Base-by-base conservation (phyloP, 257 asterid species). In the Solanum ahanhuiri region DNA sequence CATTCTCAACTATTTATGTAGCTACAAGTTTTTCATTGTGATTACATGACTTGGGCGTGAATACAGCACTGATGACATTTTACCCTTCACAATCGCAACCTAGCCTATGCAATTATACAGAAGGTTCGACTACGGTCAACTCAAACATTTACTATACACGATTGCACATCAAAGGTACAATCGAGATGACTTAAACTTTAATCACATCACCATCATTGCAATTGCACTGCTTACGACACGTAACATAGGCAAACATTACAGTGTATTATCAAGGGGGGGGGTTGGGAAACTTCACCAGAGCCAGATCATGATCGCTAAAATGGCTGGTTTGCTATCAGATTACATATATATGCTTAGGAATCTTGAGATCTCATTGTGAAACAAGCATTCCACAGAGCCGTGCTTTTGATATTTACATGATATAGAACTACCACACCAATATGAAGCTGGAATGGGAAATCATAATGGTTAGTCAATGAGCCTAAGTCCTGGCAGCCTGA, bases 401-500 rank as follows among this genome's bases (percentile, higher is more conserved):
- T 70, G 23, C 20, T 70, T 15, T 15, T 7, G 25, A 76, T 23
- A 41, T 10, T 18, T 76, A 76, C 83, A 77, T n/a, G 45, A 48
- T 73, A 39, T 22, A 75, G 51, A 35, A 41, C 30, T 20, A 39
- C 37, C 58, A 54, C 20, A 45, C 72, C 30, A 86, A 37, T 67
- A 73, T 75, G 58, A 75, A 39, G 64, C 39, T 77, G 4, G 64
- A 25, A 77, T 12, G 9, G 60, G n/a, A 41, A 76, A 23, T 76
- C 8, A 41, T n/a, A 76, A 23, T 23, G 83, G 33, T 41, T 69
- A 45, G 85, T 89, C 90, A 93, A 85, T 83, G 88, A 88, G 90
- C 90, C 86, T 83, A 86, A 25, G 83, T 81, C 90, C 83, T 92
- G 85, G 98, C 97, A 51, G 97, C 98, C 89, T 93, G 91, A 89